Evolutionary conservation across 164 flowering plant genomes (phyloP).

Genomic region (Vitis rupestris): DNA sequence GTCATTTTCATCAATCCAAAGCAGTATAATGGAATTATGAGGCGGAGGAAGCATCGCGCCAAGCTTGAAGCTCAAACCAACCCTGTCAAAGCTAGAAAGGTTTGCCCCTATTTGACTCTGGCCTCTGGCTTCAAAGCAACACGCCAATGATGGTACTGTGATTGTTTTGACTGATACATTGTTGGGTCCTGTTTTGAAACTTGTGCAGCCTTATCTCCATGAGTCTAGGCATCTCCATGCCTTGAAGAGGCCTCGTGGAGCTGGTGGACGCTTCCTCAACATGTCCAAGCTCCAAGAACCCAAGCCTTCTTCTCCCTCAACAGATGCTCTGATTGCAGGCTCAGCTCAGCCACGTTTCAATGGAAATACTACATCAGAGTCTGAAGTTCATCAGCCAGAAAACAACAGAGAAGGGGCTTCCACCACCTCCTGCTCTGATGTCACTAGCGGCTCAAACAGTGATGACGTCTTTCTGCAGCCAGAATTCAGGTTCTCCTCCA

Average conservation of each 20-base stretch:
- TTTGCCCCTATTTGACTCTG: neutral
- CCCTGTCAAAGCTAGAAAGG: constrained; percentile 37
- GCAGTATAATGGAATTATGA: constrained; percentile 45
- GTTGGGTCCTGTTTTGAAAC: neutral
- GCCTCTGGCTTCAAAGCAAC: neutral
- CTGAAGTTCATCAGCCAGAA: constrained; percentile 20
- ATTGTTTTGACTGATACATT: neutral
- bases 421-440: constrained; percentile 32
- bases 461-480: constrained; percentile 25
- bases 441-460: constrained; percentile 29
- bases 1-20: constrained; percentile 48
- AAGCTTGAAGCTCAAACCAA: constrained; percentile 54
- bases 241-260: constrained; percentile 42
- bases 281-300: constrained; percentile 32
- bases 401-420: constrained; percentile 20
- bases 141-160: neutral
- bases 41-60: constrained; percentile 51
- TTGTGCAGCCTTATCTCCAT: constrained; percentile 51
- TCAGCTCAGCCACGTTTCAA: constrained; percentile 6
- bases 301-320: constrained; percentile 1
- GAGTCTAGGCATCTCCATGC: constrained; percentile 60
- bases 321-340: constrained; percentile 14
- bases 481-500: constrained; percentile 34
- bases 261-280: constrained; percentile 56
- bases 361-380: constrained; percentile 5